Evolutionary conservation across 306 rosid species (phyloP).

Genomic region (Cucumis sativus): DNA sequence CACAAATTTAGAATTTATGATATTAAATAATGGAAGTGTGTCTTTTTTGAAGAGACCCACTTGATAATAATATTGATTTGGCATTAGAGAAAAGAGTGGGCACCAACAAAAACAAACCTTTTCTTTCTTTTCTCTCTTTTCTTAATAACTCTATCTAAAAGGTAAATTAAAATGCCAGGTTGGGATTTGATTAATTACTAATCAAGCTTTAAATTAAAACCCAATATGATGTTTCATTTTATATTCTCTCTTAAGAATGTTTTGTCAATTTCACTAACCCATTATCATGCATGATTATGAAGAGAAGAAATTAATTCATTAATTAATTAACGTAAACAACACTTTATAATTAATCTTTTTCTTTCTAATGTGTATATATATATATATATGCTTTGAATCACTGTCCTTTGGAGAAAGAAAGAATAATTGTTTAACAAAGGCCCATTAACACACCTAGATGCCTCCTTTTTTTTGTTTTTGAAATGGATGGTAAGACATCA

Average conservation of each 20-base stretch:
- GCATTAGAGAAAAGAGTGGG: not conserved
- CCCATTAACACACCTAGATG: not conserved
- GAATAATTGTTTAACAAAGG: not conserved
- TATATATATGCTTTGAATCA: not conserved
- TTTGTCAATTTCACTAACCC: not conserved
- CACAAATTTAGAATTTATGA: too few relatives aligned
- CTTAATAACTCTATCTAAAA: not conserved
- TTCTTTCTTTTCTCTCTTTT: not conserved
- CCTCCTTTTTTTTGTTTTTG: not conserved
- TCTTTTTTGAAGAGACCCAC: not conserved
- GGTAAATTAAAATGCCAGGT: not conserved
- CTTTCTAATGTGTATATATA: too few relatives aligned
- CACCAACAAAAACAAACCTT: not conserved
- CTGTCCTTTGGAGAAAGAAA: not conserved
- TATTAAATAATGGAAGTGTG: not conserved
- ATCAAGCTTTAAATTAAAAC: not conserved
- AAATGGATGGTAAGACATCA: not conserved
- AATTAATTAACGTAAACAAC: not conserved
- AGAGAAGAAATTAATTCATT: too few relatives aligned
- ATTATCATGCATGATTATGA: not conserved
- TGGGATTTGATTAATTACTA: not conserved
- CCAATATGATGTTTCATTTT: not conserved
- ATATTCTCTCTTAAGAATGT: not conserved
- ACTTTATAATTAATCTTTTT: not conserved
- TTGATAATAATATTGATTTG: not conserved